Evolutionary conservation across 2,329 filamentous ascomycete species (phyloP).

Genomic region (Aspergillus fumigatus): DNA sequence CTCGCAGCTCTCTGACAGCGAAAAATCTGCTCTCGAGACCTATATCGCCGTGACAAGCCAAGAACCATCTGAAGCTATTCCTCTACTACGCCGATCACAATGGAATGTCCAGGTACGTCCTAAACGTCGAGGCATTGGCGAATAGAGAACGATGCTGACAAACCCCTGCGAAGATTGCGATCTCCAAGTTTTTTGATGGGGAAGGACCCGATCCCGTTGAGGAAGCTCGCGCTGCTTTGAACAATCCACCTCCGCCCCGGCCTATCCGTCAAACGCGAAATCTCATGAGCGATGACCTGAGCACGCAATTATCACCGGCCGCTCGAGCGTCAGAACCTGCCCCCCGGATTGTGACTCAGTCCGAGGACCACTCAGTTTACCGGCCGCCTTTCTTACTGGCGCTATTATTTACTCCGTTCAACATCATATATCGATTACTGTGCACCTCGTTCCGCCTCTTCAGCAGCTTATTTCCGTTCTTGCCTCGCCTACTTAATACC

Average conservation of each 20-base stretch:
- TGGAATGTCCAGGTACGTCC: conserved; percentile 82
- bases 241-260: conserved; percentile 56
- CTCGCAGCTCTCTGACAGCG: conserved; percentile 66
- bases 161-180: conserved; percentile 66
- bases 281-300: conserved; percentile 50
- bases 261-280: conserved; percentile 66
- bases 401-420: conserved; percentile 76
- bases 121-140: not conserved
- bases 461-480: conserved; percentile 72
- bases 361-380: conserved; percentile 59
- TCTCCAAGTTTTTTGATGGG: conserved; percentile 96
- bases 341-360: conserved; percentile 77
- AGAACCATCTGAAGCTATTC: conserved; percentile 68
- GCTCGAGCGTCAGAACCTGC: conserved; percentile 59
- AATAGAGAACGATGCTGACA: conserved; percentile 2
- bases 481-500: conserved; percentile 58
- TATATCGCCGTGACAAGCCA: conserved; percentile 86
- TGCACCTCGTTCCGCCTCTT: conserved; percentile 65
- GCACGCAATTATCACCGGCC: conserved; percentile 27
- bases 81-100: conserved; percentile 77
- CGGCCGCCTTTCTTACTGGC: conserved; percentile 71
- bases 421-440: conserved; percentile 68
- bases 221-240: conserved; percentile 64
- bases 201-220: conserved; percentile 78
- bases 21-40: conserved; percentile 81